Evolutionary conservation across 176 grass and related monocot species (phyloP).

Genomic region (Musa troglodytarum): DNA sequence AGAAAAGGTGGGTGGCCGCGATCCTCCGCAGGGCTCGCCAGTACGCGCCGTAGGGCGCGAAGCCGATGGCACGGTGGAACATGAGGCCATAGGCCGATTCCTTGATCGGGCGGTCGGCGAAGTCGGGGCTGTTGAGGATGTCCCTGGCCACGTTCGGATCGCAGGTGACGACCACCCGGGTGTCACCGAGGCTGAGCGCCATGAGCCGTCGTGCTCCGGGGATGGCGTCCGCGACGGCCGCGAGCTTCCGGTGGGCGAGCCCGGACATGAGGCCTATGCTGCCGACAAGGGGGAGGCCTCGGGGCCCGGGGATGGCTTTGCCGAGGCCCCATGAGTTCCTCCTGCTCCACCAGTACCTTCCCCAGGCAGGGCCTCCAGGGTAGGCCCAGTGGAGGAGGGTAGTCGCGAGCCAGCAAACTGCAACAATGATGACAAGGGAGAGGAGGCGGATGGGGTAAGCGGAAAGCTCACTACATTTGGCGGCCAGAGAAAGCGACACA

Average conservation of each 20-base stretch:
- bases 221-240: conserved; percentile 4
- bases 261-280: conserved; percentile 87
- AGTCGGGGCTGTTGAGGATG: conserved; percentile 47
- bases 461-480: conserved; percentile 35
- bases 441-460: conserved; percentile 25
- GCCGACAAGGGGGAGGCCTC: conserved; percentile 61
- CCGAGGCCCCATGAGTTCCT: neutral
- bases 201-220: conserved; percentile 34
- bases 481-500: conserved; percentile 42
- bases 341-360: conserved; percentile 37
- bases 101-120: conserved; percentile 76
- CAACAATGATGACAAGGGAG: neutral
- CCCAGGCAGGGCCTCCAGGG: conserved; percentile 71
- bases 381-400: conserved; percentile 57
- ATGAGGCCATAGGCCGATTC: conserved; percentile 78
- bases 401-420: neutral
- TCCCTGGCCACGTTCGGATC: conserved; percentile 67
- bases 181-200: conserved; percentile 73
- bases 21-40: conserved; percentile 70
- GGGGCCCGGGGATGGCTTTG: conserved; percentile 28
- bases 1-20: conserved; percentile 78
- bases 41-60: conserved; percentile 67
- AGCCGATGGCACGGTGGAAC: conserved; percentile 93
- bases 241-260: conserved; percentile 72
- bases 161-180: conserved; percentile 45